These are phyloP conservation scores for Hordeum pubiflorum DNA, from an alignment of 202 grass and related monocot genomes.

Conservation along the genomic window DNA sequence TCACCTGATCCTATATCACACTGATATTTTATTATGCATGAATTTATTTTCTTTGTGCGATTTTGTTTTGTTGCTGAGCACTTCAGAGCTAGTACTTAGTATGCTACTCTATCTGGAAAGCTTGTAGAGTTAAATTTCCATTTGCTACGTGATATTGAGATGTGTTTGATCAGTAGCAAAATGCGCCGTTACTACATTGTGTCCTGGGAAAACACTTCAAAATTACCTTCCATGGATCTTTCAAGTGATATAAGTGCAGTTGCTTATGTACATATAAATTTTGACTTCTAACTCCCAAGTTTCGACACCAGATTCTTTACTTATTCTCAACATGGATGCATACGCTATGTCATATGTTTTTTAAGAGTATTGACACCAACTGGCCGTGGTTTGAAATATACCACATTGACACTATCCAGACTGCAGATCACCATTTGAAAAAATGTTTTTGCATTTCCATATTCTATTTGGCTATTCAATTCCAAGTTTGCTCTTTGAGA, in stretches of 20 bases:
- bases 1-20: neutral
- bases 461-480: neutral
- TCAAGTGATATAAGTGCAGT: neutral
- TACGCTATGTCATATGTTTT: neutral
- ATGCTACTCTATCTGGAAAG: conserved; percentile 14
- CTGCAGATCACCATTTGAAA: neutral
- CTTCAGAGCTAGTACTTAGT: neutral
- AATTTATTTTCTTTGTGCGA: neutral
- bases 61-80: neutral
- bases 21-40: neutral
- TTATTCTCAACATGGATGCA: neutral
- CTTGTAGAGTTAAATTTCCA: neutral
- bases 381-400: neutral
- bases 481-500: neutral
- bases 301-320: neutral
- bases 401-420: neutral
- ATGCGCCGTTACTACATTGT: neutral
- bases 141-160: neutral
- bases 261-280: neutral
- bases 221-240: neutral
- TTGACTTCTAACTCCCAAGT: neutral
- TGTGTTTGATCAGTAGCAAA: neutral
- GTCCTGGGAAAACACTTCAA: neutral
- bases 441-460: neutral
- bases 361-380: neutral